Evolutionary conservation across 2,329 filamentous ascomycete species (phyloP).

Genomic region (Ilyonectria sp.): DNA sequence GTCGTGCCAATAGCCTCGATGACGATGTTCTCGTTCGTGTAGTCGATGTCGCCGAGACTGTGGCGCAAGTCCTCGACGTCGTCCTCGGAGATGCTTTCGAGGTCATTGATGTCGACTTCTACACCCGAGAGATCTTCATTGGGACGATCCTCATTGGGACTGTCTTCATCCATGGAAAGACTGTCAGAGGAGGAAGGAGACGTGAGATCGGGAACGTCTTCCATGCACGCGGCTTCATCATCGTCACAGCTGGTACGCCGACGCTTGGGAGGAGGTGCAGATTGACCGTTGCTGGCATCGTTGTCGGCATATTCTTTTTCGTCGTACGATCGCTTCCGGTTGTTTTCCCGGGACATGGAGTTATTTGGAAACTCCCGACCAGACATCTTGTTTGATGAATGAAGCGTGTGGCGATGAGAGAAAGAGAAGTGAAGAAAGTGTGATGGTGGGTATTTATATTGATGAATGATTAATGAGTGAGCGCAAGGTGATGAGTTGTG

Average conservation of each 20-base stretch:
- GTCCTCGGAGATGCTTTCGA: conserved; percentile 9
- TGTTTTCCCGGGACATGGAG: conserved; percentile 8
- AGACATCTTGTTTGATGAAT: background rate
- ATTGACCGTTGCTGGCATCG: no score
- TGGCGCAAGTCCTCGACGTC: conserved; percentile 4
- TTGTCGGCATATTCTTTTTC: background rate
- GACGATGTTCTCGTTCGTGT: conserved; percentile 3
- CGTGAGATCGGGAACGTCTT: background rate
- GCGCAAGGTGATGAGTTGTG: background rate
- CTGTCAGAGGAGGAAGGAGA: background rate
- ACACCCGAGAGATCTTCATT: conserved; percentile 21
- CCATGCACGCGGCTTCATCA: background rate
- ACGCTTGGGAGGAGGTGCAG: background rate
- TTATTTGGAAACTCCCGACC: background rate
- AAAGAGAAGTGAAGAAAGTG: background rate
- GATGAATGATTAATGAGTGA: background rate
- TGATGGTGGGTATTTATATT: background rate
- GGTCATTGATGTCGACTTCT: conserved; percentile 27
- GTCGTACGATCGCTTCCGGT: conserved; percentile 3
- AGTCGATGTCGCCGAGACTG: background rate
- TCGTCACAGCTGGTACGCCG: background rate
- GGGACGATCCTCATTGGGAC: background rate
- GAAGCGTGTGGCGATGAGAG: background rate
- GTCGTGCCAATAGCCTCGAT: background rate
- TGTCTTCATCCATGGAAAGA: background rate